phyloP scores from a whole-genome alignment of 768 basidiomycete species.

The Tulasnella sp. region DNA sequence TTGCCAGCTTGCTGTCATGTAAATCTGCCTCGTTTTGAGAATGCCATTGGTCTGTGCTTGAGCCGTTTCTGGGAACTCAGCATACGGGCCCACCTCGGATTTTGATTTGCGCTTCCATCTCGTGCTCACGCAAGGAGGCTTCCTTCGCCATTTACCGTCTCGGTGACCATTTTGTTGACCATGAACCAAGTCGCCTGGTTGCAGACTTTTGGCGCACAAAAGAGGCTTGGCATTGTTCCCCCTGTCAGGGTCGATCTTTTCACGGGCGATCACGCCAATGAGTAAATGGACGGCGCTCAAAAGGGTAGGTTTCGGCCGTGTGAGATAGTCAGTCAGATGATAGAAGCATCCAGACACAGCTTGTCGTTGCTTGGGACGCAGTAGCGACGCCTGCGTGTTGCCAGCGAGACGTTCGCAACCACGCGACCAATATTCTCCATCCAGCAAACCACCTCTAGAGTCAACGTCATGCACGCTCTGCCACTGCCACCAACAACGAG shows the following conservation, averaged over 20 bases:
- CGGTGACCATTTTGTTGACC: too few relatives aligned
- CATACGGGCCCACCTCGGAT: background rate
- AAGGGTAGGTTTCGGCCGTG: background rate
- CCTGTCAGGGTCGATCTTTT: too few relatives aligned
- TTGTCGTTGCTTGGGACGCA: slow-evolving; percentile 7
- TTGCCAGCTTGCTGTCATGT: slow-evolving; percentile 9
- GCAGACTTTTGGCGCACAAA: too few relatives aligned
- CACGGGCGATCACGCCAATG: too few relatives aligned
- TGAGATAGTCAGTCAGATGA: background rate
- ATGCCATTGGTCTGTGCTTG: background rate
- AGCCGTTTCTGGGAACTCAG: background rate
- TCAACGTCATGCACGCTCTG: background rate
- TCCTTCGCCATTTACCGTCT: too few relatives aligned
- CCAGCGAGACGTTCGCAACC: background rate
- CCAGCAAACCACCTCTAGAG: background rate
- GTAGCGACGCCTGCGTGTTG: background rate
- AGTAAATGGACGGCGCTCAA: background rate
- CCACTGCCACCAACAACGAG: background rate
- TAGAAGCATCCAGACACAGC: background rate
- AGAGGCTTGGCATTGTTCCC: too few relatives aligned
- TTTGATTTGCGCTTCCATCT: background rate
- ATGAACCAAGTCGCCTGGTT: too few relatives aligned
- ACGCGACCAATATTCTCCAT: background rate
- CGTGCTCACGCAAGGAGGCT: background rate
- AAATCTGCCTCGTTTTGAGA: background rate